Percentiles rank a stretch among this genome's conserved stretches.
Conservation (phyloP, 768 basidiomycete genomes). For the Boletellus emodensis region DNA sequence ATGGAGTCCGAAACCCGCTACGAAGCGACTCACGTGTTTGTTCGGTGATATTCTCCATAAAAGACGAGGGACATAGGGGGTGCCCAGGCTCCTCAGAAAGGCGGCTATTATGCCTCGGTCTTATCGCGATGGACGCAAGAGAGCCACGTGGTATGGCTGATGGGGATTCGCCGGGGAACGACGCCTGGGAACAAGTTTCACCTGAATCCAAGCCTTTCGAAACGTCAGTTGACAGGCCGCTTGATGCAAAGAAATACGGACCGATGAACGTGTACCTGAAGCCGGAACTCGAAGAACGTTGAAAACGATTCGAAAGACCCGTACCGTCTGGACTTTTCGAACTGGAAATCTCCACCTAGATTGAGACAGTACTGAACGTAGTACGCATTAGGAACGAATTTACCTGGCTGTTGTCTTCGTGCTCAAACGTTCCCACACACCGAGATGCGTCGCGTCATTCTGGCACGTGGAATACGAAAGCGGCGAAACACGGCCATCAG, state of each 20-base stretch:
- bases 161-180: too few species aligned
- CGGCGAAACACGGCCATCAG: neutral
- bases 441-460: constrained; percentile 17
- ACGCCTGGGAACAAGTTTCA: too few species aligned
- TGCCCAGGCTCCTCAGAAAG: neutral
- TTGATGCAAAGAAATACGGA: too few species aligned
- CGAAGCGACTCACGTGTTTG: constrained; percentile 8
- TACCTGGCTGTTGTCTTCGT: neutral
- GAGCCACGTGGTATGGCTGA: too few species aligned
- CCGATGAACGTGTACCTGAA: too few species aligned
- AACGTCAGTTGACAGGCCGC: too few species aligned
- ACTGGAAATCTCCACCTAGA: neutral
- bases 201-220: too few species aligned
- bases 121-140: neutral
- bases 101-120: too few species aligned
- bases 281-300: too few species aligned
- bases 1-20: neutral
- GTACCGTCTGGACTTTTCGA: neutral
- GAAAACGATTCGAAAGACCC: too few species aligned
- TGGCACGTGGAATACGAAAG: neutral
- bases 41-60: constrained; percentile 11
- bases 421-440: constrained; percentile 11
- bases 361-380: neutral
- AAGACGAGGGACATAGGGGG: neutral
- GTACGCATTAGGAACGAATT: neutral